These are phyloP conservation scores for Phyllostachys edulis DNA, from an alignment of 176 grass and related monocot genomes.

Conservation along the genomic window DNA sequence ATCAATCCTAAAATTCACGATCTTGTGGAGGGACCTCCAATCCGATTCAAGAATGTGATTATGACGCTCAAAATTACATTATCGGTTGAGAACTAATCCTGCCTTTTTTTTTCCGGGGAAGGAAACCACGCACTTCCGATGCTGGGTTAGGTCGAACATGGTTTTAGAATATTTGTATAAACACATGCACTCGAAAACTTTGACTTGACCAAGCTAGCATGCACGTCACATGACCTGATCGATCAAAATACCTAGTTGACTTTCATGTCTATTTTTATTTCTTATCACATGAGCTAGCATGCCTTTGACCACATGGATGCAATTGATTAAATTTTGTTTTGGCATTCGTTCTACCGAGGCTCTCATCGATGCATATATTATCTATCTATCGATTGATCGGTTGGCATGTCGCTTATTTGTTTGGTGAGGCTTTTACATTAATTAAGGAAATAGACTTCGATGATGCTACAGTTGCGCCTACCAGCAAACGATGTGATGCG, in stretches of 20 bases:
- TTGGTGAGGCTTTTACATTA: not conserved
- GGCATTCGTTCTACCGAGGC: no score
- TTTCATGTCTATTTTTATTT: not conserved
- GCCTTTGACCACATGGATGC: constrained; percentile 9
- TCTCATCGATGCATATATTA: no score
- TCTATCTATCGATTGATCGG: not conserved
- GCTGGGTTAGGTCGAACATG: no score
- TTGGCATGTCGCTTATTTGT: not conserved
- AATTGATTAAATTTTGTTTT: no score
- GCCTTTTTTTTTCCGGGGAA: no score
- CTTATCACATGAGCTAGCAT: not conserved
- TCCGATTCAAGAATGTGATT: not conserved
- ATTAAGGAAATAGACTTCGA: not conserved
- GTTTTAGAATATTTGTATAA: not conserved
- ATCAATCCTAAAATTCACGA: not conserved
- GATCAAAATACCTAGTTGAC: constrained; percentile 13
- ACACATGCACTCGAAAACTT: not conserved
- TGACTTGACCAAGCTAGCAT: not conserved
- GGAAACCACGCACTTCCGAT: no score
- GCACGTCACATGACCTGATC: not conserved
- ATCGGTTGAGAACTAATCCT: no score
- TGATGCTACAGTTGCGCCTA: not conserved
- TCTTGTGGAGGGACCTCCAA: rapidly evolving
- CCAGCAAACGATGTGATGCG: not conserved
- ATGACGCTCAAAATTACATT: not conserved